Conservation (phyloP, 2,329 filamentous ascomycete species). For the Orbilia oligospora region DNA sequence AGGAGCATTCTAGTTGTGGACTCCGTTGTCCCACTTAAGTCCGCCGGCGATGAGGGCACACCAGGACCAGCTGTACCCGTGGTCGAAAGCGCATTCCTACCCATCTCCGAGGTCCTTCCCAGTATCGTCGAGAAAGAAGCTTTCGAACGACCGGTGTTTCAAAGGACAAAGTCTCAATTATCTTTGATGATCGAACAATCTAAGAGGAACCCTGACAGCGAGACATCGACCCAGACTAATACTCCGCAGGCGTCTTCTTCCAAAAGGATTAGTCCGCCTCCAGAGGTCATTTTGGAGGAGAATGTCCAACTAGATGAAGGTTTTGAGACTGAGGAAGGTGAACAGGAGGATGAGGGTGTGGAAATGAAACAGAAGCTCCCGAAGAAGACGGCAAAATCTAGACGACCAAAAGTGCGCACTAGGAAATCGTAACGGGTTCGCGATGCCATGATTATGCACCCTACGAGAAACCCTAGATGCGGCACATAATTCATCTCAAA, state of each 20-base stretch:
- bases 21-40: conserved; percentile 62
- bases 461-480: background rate
- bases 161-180: conserved; percentile 63
- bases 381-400: conserved; percentile 35
- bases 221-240: conserved; percentile 5
- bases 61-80: conserved; percentile 25
- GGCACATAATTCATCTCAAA: conserved; percentile 2
- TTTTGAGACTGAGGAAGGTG: conserved; percentile 48
- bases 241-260: background rate
- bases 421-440: conserved; percentile 28
- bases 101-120: conserved; percentile 36
- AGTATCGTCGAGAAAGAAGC: conserved; percentile 56
- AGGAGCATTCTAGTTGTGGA: conserved; percentile 63
- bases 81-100: conserved; percentile 41
- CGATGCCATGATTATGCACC: background rate
- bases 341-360: conserved; percentile 36
- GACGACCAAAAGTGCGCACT: conserved; percentile 40
- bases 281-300: conserved; percentile 48
- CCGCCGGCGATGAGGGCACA: conserved; percentile 53
- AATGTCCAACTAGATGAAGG: conserved; percentile 45
- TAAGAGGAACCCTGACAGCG: conserved; percentile 40
- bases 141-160: conserved; percentile 61
- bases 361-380: conserved; percentile 44
- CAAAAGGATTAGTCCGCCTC: conserved; percentile 21
- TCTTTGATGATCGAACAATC: conserved; percentile 62